phyloP scores from a whole-genome alignment of 2,329 filamentous ascomycete genomes.

The Colletotrichum sansevieriae region DNA sequence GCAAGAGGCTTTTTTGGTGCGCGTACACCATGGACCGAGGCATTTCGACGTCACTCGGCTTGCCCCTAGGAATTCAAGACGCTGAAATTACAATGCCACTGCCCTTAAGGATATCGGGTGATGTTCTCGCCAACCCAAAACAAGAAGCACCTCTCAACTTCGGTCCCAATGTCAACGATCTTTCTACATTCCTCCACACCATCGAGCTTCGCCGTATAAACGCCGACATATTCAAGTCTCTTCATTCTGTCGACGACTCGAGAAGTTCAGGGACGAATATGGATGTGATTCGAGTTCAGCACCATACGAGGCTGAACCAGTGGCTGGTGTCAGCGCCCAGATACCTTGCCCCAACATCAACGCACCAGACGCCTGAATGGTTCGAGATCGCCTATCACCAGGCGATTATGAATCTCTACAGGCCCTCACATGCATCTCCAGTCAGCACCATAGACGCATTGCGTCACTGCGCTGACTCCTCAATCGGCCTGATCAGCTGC shows the following conservation, averaged over 20 bases:
- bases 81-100: slow-evolving; percentile 45
- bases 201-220: slow-evolving; percentile 46
- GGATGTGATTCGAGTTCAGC: slow-evolving; percentile 15
- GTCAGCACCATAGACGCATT: too few relatives aligned
- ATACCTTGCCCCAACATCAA: too few relatives aligned
- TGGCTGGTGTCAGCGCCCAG: too few relatives aligned
- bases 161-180: slow-evolving; percentile 30
- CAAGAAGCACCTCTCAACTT: background rate
- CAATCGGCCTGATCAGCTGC: too few relatives aligned
- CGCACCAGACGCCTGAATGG: too few relatives aligned
- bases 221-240: slow-evolving; percentile 42
- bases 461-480: too few relatives aligned
- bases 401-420: too few relatives aligned
- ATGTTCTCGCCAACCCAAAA: slow-evolving; percentile 13
- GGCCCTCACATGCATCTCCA: too few relatives aligned
- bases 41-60: slow-evolving; percentile 46
- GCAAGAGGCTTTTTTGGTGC: slow-evolving; percentile 48
- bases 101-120: slow-evolving; percentile 38
- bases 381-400: too few relatives aligned
- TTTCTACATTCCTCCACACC: slow-evolving; percentile 46
- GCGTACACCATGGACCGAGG: slow-evolving; percentile 46
- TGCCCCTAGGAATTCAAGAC: slow-evolving; percentile 45
- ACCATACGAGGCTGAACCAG: background rate
- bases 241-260: slow-evolving; percentile 39
- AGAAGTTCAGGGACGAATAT: background rate